A percentile compares a stretch with the other conserved stretches of the same genome.
Conservation (phyloP, 257 asterid genomes). For the Catharanthus roseus region DNA sequence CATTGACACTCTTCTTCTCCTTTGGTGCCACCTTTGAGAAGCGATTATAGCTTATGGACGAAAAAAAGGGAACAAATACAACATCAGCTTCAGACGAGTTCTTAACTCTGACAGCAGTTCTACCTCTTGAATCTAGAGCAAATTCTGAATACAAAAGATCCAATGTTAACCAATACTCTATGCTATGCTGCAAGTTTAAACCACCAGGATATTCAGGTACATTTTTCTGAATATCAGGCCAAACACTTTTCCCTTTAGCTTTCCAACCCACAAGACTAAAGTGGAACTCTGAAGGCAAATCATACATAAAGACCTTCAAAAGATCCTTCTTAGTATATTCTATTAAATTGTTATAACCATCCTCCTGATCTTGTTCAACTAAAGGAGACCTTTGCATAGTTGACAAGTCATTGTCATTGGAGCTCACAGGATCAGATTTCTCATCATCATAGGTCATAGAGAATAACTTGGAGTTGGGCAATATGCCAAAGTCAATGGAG, state of each 20-base stretch:
- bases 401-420: not conserved
- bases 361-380: conserved; percentile 1
- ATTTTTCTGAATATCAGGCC: conserved; percentile 64
- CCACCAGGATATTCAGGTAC: conserved; percentile 89
- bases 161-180: conserved; percentile 87
- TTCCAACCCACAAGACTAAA: conserved; percentile 71
- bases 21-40: conserved; percentile 47
- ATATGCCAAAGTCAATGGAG: conserved; percentile 35
- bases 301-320: conserved; percentile 84
- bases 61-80: conserved; percentile 80
- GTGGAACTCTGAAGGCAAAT: conserved; percentile 79
- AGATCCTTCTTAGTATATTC: conserved; percentile 37
- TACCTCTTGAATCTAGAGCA: conserved; percentile 28
- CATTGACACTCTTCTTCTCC: conserved; percentile 42
- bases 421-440: conserved; percentile 12
- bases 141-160: conserved; percentile 69
- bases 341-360: conserved; percentile 11
- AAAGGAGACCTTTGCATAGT: not conserved
- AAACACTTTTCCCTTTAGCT: conserved; percentile 37
- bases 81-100: conserved; percentile 91
- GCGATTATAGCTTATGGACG: conserved; percentile 77
- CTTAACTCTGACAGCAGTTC: conserved; percentile 54
- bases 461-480: conserved; percentile 44
- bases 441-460: conserved; percentile 22
- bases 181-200: conserved; percentile 86